Evolutionary conservation across 2,329 filamentous ascomycete species (phyloP), one percentile per base, ranked within the genome.

Genomic region (Orbilia oligospora): DNA sequence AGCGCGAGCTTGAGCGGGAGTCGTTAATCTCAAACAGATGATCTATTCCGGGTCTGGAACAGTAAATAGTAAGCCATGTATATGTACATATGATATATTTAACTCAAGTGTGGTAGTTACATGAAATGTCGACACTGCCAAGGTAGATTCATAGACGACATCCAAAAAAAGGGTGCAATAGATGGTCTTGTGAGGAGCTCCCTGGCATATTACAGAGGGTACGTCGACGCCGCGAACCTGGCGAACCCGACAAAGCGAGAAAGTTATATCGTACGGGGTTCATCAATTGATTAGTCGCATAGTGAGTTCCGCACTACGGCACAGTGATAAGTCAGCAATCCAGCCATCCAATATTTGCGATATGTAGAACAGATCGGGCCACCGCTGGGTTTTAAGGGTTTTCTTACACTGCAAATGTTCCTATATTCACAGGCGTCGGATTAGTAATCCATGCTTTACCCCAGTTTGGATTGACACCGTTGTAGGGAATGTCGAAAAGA

Each of bases 221-320:
- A 30, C 38, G 53, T 44, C 36, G 56, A 61, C n/a, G 33, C 24
- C 8, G 46, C 56, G 16, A 61, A 41, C 51, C n/a, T 75, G 64
- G 63, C 64, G 71, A 75, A 69, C 63, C 71, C 58, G 49, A 58
- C 44, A 69, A 49, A 71, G 64, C 71, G 71, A 64, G 58, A 76
- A 76, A 46, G 48, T 66, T 44, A 38, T 36, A 38, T 66, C 67
- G 70, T 66, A 61, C 61, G 61, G 44, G 49, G 30, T 36, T 33
- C 48, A 48, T 77, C 67, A 77, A 36, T 77, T 77, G 73, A 77
- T 77, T 71, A 77, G 73, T 77, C 73, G 73, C 73, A 77, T 63
- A 18, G 73, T 77, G 36, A 77, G 73, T 77, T 77, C 73, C 67
- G 73, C 73, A 41, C 73, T 77, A 71, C 27, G 33, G 49, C 36